phyloP scores from a whole-genome alignment of 2,329 filamentous ascomycete species.

The Monosporascus sp. region DNA sequence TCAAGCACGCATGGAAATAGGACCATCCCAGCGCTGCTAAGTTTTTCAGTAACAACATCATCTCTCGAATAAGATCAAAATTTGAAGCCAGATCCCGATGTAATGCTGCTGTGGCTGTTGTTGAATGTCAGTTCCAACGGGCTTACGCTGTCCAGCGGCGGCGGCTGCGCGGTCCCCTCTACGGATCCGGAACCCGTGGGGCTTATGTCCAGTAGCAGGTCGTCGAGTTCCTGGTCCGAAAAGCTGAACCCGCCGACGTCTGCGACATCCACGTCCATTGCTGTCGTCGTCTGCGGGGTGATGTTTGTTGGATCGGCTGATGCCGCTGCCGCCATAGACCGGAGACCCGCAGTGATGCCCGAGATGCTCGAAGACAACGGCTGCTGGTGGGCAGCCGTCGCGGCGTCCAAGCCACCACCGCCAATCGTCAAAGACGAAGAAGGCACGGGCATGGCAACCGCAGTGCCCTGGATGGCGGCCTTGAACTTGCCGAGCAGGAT shows the following conservation, averaged over 20 bases:
- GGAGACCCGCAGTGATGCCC: slow-evolving; percentile 6
- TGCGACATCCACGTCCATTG: slow-evolving; percentile 12
- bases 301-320: neutral
- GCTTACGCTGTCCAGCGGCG: neutral
- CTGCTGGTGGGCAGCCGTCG: neutral
- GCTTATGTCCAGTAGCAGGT: slow-evolving; percentile 22
- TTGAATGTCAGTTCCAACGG: neutral
- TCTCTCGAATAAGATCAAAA: slow-evolving; percentile 5
- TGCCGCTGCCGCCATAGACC: neutral
- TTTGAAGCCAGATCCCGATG: slow-evolving; percentile 3
- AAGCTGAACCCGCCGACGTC: slow-evolving; percentile 10
- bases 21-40: neutral
- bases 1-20: slow-evolving; percentile 11
- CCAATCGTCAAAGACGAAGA: neutral
- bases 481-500: slow-evolving; percentile 51
- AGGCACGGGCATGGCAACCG: neutral
- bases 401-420: neutral
- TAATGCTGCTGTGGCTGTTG: neutral
- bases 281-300: slow-evolving; percentile 6
- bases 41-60: neutral
- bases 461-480: slow-evolving; percentile 31
- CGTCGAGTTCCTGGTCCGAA: slow-evolving; percentile 24
- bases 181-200: slow-evolving; percentile 2
- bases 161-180: slow-evolving; percentile 5
- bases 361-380: neutral